Conservation (phyloP, 1,284 basidiomycete species). For the Cutaneotrichosporon mucoides region DNA sequence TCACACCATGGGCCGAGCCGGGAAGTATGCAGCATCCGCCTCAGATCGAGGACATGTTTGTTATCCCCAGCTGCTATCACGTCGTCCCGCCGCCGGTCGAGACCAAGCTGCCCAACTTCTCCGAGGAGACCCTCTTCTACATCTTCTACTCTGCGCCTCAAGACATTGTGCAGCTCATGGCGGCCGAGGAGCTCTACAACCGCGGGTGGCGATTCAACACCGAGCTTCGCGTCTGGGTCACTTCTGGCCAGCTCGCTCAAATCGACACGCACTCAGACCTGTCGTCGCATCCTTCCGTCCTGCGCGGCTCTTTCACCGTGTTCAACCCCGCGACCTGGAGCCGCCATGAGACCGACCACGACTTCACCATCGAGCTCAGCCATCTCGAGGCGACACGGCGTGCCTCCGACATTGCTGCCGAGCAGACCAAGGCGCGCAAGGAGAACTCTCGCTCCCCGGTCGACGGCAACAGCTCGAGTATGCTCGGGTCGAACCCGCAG, state of each 20-base stretch:
- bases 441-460: conserved; percentile 21
- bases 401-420: conserved; percentile 28
- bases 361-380: conserved; percentile 39
- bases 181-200: conserved; percentile 94
- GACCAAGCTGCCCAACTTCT: conserved; percentile 80
- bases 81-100: conserved; percentile 87
- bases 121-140: conserved; percentile 96
- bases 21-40: conserved; percentile 52
- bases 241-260: conserved; percentile 55
- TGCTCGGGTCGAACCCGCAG: conserved; percentile 10
- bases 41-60: conserved; percentile 56
- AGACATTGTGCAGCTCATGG: conserved; percentile 82
- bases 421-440: conserved; percentile 29
- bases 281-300: conserved; percentile 15
- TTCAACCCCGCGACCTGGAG: conserved; percentile 44
- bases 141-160: conserved; percentile 96
- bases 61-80: conserved; percentile 88
- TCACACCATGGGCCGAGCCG: conserved; percentile 95
- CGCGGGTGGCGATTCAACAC: conserved; percentile 99
- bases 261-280: conserved; percentile 27
- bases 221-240: conserved; percentile 90
- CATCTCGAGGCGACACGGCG: conserved; percentile 38
- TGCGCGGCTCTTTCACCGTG: conserved; percentile 43
- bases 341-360: conserved; percentile 32
- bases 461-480: conserved; percentile 10